These are phyloP conservation scores for Clonostachys solani DNA, from an alignment of 2,329 filamentous ascomycete genomes.

Conservation along the genomic window DNA sequence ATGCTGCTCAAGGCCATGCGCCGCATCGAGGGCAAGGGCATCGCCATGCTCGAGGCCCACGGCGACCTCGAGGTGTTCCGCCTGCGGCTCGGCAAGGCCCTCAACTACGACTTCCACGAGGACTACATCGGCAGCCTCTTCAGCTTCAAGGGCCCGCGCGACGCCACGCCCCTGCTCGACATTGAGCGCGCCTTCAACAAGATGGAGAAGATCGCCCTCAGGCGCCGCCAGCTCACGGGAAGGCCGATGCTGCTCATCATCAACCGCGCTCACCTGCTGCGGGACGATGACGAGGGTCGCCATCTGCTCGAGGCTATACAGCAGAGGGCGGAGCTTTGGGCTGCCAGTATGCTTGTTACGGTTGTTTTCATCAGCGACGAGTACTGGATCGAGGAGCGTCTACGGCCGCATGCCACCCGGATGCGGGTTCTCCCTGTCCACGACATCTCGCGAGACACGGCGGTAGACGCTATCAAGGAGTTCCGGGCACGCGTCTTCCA, in stretches of 20 bases:
- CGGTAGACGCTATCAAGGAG: conserved; percentile 40
- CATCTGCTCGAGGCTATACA: conserved; percentile 67
- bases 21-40: conserved; percentile 61
- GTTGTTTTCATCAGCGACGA: conserved; percentile 52
- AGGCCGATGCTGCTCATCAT: conserved; percentile 61
- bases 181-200: conserved; percentile 73
- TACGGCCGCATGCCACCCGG: conserved; percentile 50
- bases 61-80: conserved; percentile 68
- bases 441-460: conserved; percentile 42
- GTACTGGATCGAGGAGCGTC: conserved; percentile 53
- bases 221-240: conserved; percentile 37
- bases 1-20: conserved; percentile 70
- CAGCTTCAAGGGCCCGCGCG: conserved; percentile 65
- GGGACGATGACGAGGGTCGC: conserved; percentile 62
- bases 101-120: conserved; percentile 65
- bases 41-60: conserved; percentile 68
- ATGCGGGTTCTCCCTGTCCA: conserved; percentile 49
- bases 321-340: conserved; percentile 70
- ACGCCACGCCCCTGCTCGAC: conserved; percentile 64
- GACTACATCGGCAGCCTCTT: conserved; percentile 69
- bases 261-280: conserved; percentile 62
- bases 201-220: conserved; percentile 64
- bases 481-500: conserved; percentile 42
- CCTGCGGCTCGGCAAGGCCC: conserved; percentile 64
- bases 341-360: conserved; percentile 65